Evolutionary conservation across 2,329 filamentous ascomycete genomes (phyloP).

Genomic region (Pseudogymnoascus sp.): DNA sequence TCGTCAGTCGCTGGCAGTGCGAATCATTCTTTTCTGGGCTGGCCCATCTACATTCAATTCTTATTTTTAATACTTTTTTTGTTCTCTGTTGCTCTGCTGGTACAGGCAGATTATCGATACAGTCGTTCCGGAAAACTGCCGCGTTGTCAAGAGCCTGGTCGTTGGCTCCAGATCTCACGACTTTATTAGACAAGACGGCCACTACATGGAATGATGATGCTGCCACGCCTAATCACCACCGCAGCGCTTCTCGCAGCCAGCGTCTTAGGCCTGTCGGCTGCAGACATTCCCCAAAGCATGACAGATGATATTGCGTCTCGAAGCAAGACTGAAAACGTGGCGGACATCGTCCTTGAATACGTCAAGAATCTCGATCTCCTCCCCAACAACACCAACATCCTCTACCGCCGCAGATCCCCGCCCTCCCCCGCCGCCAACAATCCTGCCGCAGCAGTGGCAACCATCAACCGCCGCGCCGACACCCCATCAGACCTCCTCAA

Average conservation of each 20-base stretch:
- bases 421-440: background rate
- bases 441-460: background rate
- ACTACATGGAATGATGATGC: background rate
- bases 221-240: slow-evolving; percentile 3
- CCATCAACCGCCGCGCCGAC: background rate
- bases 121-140: background rate
- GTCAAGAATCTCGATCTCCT: background rate
- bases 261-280: background rate
- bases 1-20: background rate
- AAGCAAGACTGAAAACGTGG: background rate
- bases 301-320: background rate
- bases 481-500: background rate
- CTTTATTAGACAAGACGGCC: background rate
- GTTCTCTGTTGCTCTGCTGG: background rate
- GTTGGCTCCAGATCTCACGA: background rate
- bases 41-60: slow-evolving; percentile 3
- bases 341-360: background rate
- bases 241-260: background rate
- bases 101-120: background rate
- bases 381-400: background rate
- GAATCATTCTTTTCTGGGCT: slow-evolving; percentile 1
- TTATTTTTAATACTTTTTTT: background rate
- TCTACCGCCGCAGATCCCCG: background rate
- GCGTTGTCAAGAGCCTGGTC: background rate
- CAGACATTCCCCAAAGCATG: background rate